Evolutionary conservation across 2,329 filamentous ascomycete genomes (phyloP).

Genomic region (Colletotrichum sp.): DNA sequence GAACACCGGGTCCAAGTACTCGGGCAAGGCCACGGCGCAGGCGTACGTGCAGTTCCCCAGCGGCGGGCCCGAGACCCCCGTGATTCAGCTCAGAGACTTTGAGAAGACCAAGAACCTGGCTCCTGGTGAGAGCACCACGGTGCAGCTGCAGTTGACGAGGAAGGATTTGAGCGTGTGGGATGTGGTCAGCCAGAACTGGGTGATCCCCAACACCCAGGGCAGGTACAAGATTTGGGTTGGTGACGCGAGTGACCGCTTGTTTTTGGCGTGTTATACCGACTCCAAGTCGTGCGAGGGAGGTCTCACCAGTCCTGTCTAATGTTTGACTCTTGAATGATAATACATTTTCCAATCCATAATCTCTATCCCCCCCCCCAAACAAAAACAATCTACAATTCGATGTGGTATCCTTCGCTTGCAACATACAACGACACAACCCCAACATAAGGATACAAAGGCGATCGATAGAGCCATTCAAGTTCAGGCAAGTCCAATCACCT

Average conservation of each 20-base stretch:
- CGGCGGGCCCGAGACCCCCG: conserved; percentile 63
- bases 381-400: neutral
- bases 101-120: conserved; percentile 66
- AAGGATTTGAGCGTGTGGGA: conserved; percentile 80
- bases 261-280: conserved; percentile 22
- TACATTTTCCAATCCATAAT: neutral
- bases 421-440: neutral
- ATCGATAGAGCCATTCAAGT: neutral
- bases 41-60: conserved; percentile 50
- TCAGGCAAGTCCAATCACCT: conserved; percentile 27
- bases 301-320: conserved; percentile 9
- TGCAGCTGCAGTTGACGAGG: conserved; percentile 66
- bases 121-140: conserved; percentile 54
- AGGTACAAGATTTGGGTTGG: conserved; percentile 44
- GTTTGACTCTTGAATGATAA: neutral
- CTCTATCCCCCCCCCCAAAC: too few species aligned
- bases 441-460: neutral
- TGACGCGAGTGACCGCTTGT: conserved; percentile 35
- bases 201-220: conserved; percentile 43
- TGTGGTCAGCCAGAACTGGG: conserved; percentile 71
- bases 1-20: conserved; percentile 52
- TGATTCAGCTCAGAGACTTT: conserved; percentile 73
- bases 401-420: neutral
- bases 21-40: conserved; percentile 52
- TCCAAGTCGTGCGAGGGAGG: conserved; percentile 8